phyloP scores from a whole-genome alignment of 805 yeast species.

The Lipomyces spencermartinsiae region DNA sequence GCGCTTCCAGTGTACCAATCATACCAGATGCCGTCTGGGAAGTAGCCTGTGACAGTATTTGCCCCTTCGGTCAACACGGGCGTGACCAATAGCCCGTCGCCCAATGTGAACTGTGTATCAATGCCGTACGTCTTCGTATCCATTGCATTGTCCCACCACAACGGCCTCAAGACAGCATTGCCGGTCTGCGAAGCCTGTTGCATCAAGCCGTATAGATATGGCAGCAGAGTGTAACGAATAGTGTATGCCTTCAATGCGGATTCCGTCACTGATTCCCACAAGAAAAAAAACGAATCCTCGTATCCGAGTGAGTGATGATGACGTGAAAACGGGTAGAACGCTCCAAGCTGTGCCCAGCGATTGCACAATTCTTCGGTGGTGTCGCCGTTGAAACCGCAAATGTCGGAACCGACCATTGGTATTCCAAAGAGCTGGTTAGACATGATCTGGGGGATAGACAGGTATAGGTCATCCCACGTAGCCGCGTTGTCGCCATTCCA shows the following conservation, averaged over 20 bases:
- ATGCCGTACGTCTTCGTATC: constrained; percentile 50
- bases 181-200: constrained; percentile 60
- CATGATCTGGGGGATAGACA: constrained; percentile 78
- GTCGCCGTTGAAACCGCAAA: constrained; percentile 22
- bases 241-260: constrained; percentile 44
- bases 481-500: constrained; percentile 81
- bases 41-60: constrained; percentile 46
- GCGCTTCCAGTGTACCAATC: constrained; percentile 37
- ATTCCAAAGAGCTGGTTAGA: constrained; percentile 45
- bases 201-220: constrained; percentile 71
- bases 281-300: constrained; percentile 46
- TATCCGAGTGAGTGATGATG: constrained; percentile 43
- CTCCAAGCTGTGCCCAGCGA: constrained; percentile 42
- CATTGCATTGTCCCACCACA: constrained; percentile 50
- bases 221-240: constrained; percentile 59
- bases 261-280: constrained; percentile 39
- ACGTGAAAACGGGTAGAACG: constrained; percentile 23
- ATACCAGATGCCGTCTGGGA: constrained; percentile 48
- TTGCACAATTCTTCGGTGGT: constrained; percentile 41
- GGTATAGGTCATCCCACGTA: constrained; percentile 47
- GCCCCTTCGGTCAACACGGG: constrained; percentile 50
- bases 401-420: constrained; percentile 9
- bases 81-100: constrained; percentile 59
- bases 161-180: constrained; percentile 66
- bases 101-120: constrained; percentile 76